These are phyloP conservation scores for Pestalotiopsis sp. DNA, from an alignment of 2,329 filamentous ascomycete genomes.

Conservation along the genomic window DNA sequence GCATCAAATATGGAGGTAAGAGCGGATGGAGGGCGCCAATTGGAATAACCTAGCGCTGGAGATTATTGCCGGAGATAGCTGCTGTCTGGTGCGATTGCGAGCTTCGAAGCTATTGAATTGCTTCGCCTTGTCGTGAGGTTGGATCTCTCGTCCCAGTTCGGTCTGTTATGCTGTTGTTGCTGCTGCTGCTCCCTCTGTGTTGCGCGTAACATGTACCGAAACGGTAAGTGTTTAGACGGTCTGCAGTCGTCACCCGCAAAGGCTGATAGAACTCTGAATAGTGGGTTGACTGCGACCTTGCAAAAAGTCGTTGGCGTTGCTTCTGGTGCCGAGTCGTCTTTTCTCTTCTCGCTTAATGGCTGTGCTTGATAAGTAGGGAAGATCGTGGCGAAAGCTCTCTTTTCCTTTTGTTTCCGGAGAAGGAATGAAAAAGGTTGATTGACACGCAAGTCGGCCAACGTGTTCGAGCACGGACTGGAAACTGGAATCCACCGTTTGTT, in stretches of 20 bases:
- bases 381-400: neutral
- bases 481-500: neutral
- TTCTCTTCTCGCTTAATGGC: neutral
- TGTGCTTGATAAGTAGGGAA: neutral
- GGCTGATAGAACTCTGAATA: neutral
- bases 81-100: neutral
- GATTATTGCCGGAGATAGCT: neutral
- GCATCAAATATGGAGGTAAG: neutral
- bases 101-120: neutral
- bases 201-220: neutral
- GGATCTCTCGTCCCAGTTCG: too few relatives aligned
- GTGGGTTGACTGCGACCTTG: neutral
- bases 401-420: neutral
- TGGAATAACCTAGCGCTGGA: neutral
- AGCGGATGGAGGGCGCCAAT: neutral
- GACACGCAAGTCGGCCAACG: neutral
- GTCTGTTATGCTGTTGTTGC: too few relatives aligned
- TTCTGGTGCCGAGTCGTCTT: neutral
- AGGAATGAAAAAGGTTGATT: neutral
- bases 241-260: neutral
- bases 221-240: neutral
- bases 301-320: neutral
- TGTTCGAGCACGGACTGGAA: neutral
- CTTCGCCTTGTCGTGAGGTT: neutral
- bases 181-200: neutral